A percentile compares a stretch with the other conserved stretches of the same genome.
These are phyloP conservation scores for Parasitella parasitica DNA, from an alignment of 371 early-diverging fungal genomes.

Conservation along the genomic window DNA sequence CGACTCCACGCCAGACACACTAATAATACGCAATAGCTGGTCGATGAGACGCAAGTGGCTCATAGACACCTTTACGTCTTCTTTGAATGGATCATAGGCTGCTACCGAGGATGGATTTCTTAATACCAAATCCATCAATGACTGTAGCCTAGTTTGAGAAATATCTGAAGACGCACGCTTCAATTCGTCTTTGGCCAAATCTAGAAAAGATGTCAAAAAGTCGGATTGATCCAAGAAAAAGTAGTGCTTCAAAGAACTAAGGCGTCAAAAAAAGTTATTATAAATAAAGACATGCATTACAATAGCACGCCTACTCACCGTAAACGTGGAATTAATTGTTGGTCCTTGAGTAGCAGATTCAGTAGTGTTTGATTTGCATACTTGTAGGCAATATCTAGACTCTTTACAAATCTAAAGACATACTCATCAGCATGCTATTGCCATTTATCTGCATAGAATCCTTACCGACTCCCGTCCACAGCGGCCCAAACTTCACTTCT, in stretches of 20 bases:
- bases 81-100: slow-evolving; percentile 82
- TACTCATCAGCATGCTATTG: background rate
- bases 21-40: slow-evolving; percentile 68
- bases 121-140: slow-evolving; percentile 84
- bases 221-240: slow-evolving; percentile 92
- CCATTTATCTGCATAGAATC: background rate
- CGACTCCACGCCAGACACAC: slow-evolving; percentile 48
- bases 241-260: slow-evolving; percentile 88
- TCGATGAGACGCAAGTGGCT: slow-evolving; percentile 64
- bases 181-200: slow-evolving; percentile 77
- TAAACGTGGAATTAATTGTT: slow-evolving; percentile 71
- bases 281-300: background rate
- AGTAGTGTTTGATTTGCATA: slow-evolving; percentile 75
- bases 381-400: slow-evolving; percentile 75
- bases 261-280: background rate
- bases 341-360: slow-evolving; percentile 65
- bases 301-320: slow-evolving; percentile 39
- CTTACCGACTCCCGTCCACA: slow-evolving; percentile 63
- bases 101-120: slow-evolving; percentile 85
- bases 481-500: slow-evolving; percentile 55
- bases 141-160: slow-evolving; percentile 71
- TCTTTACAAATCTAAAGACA: slow-evolving; percentile 62
- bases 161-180: slow-evolving; percentile 68
- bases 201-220: slow-evolving; percentile 91
- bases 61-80: slow-evolving; percentile 77